These are phyloP conservation scores for Ogataea allantospora DNA, from an alignment of 805 yeast genomes.

Conservation along the genomic window DNA sequence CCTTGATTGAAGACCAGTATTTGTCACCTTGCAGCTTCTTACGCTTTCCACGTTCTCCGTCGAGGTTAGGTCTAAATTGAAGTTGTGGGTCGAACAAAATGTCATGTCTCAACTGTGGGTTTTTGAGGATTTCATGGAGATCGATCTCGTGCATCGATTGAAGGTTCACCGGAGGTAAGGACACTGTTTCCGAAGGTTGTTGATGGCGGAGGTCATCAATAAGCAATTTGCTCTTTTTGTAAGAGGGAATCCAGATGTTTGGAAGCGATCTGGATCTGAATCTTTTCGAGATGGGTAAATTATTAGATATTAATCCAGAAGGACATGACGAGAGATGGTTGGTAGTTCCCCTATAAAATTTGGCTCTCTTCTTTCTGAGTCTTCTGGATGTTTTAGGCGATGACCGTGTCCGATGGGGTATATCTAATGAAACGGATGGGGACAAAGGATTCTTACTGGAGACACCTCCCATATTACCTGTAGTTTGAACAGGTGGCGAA, in stretches of 20 bases:
- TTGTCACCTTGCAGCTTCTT: slow-evolving; percentile 73
- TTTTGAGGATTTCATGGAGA: slow-evolving; percentile 80
- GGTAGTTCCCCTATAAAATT: slow-evolving; percentile 15
- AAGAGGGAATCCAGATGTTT: slow-evolving; percentile 32
- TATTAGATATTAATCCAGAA: slow-evolving; percentile 7
- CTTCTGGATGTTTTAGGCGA: slow-evolving; percentile 15
- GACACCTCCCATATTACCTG: slow-evolving; percentile 7
- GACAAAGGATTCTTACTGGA: slow-evolving; percentile 5
- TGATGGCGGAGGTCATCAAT: slow-evolving; percentile 21
- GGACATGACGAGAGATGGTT: slow-evolving; percentile 8
- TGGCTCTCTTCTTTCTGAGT: slow-evolving; percentile 17
- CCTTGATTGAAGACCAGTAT: slow-evolving; percentile 77
- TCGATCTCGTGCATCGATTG: slow-evolving; percentile 84
- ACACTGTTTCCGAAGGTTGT: slow-evolving; percentile 9
- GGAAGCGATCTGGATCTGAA: slow-evolving; percentile 37
- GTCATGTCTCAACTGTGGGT: slow-evolving; percentile 92
- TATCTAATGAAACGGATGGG: slow-evolving; percentile 8
- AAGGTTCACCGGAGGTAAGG: slow-evolving; percentile 77
- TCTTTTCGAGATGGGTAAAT: slow-evolving; percentile 25
- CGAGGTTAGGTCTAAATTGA: slow-evolving; percentile 87
- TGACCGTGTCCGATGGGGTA: slow-evolving; percentile 16
- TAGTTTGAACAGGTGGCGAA: slow-evolving; percentile 11
- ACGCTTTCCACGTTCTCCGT: slow-evolving; percentile 84
- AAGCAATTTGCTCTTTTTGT: slow-evolving; percentile 19
- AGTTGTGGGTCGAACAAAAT: slow-evolving; percentile 88